Evolutionary conservation across 768 basidiomycete species (phyloP), one percentile per base, ranked within the genome.

Genomic region (Lactifluus echinatus): DNA sequence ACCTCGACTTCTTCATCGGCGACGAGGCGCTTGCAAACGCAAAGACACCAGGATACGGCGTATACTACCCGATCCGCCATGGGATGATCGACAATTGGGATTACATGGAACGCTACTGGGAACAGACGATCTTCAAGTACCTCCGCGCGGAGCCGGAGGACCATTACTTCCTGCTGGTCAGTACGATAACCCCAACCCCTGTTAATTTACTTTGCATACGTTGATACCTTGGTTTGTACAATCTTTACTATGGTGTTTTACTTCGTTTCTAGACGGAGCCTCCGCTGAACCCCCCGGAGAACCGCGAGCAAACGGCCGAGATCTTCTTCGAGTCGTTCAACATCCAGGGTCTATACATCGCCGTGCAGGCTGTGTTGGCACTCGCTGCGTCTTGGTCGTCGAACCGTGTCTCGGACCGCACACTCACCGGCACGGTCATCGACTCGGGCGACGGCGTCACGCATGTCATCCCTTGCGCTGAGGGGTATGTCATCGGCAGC

Each of bases 251-350:
- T n/a, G n/a, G n/a, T n/a, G n/a, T n/a, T n/a, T n/a, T n/a, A n/a
- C n/a, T n/a, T n/a, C n/a, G n/a, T n/a, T n/a, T n/a, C n/a, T 61
- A 97, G 95, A 99, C 96, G n/a, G 96, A 99, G 68, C 96, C 96
- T 4, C 95, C 96, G 23, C 83, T 99, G 55, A 98, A 99, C 69
- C 83, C 95, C 0, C 96, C 96, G 1, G 96, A 99, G 76, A 99
- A 98, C 75, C 80, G 96, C 66, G 96, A 99, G 72, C 95, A 95
- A 71, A 98, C 95, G 0, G 96, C 96, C 19, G 95, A 98, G 70
- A 98, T 98, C 75, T 97, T 99, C 81, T 99, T 98, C 71, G 96
- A 99, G 74, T 95, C 93, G 0, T 99, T 99, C 84, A 98, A 98
- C 73, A 94, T 97, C 75, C 89, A 93, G 69, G 95, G 95, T 21